These are phyloP conservation scores for Mycena pura DNA, from an alignment of 768 basidiomycete species.

Conservation along the genomic window DNA sequence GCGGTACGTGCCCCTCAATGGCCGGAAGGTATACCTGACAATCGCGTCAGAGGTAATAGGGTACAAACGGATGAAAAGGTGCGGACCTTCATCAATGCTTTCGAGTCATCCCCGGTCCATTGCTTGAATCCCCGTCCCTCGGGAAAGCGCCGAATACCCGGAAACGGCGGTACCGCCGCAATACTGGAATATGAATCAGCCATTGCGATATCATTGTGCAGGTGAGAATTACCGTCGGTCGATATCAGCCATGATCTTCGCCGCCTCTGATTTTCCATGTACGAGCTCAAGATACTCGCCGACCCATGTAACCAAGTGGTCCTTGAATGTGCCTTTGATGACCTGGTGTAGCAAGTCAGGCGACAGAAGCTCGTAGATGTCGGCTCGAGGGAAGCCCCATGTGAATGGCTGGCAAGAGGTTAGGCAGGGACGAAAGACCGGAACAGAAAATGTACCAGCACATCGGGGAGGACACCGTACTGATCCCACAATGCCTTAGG, in stretches of 20 bases:
- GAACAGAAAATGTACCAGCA: slow-evolving; percentile 33
- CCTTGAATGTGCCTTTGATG: no score
- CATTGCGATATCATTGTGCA: neutral
- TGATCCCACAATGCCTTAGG: slow-evolving; percentile 34
- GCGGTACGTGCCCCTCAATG: slow-evolving; percentile 25
- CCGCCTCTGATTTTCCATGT: neutral
- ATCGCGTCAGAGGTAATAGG: neutral
- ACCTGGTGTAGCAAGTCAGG: no score
- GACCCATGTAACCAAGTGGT: no score
- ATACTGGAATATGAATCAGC: neutral
- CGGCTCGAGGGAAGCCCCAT: slow-evolving; percentile 37
- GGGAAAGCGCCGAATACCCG: neutral
- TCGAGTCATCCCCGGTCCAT: neutral
- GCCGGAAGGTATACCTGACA: neutral
- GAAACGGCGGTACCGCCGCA: neutral
- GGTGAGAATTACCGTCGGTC: neutral
- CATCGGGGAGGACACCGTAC: slow-evolving; percentile 39
- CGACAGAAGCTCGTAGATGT: slow-evolving; percentile 44
- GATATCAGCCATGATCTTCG: neutral
- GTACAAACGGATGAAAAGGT: neutral
- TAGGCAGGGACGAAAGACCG: neutral
- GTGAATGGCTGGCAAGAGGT: slow-evolving; percentile 41
- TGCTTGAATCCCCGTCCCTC: no score
- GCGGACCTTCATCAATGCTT: neutral
- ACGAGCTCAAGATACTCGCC: slow-evolving; percentile 31